phyloP scores from a whole-genome alignment of 73 alveolate species.

The Stentor coeruleus region DNA sequence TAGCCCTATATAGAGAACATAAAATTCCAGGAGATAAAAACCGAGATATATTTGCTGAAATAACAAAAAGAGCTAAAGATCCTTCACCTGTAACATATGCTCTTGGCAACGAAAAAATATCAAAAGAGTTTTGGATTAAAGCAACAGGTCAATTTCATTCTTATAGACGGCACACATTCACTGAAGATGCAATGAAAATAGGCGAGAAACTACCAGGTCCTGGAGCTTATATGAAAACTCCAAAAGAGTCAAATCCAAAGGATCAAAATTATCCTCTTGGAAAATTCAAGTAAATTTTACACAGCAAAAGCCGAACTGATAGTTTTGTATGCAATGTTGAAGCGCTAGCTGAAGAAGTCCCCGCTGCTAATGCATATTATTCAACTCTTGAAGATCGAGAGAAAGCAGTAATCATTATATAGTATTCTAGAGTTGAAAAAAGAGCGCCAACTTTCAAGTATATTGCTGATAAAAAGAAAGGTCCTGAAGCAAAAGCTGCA shows the following conservation, averaged over 20 bases:
- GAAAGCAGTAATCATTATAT: background rate
- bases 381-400: slow-evolving; percentile 1
- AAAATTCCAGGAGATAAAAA: background rate
- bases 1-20: background rate
- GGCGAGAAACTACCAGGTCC: slow-evolving; percentile 19
- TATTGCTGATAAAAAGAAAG: background rate
- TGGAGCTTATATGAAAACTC: background rate
- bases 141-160: slow-evolving; percentile 11
- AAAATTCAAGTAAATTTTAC: background rate
- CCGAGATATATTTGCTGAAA: background rate
- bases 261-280: background rate
- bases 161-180: background rate
- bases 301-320: background rate
- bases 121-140: background rate
- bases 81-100: slow-evolving; percentile 14
- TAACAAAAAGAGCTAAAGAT: slow-evolving; percentile 4
- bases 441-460: slow-evolving; percentile 2
- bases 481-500: background rate
- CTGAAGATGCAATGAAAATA: slow-evolving; percentile 9
- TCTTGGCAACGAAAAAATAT: background rate
- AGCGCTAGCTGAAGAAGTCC: slow-evolving; percentile 23
- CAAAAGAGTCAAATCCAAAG: background rate
- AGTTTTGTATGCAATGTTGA: background rate
- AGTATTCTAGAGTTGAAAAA: slow-evolving; percentile 8
- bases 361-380: background rate